Percentiles rank a stretch among this genome's conserved stretches.
These are phyloP conservation scores for Sphaerobolus stellatus DNA, from an alignment of 1,284 basidiomycete genomes.

Conservation along the genomic window DNA sequence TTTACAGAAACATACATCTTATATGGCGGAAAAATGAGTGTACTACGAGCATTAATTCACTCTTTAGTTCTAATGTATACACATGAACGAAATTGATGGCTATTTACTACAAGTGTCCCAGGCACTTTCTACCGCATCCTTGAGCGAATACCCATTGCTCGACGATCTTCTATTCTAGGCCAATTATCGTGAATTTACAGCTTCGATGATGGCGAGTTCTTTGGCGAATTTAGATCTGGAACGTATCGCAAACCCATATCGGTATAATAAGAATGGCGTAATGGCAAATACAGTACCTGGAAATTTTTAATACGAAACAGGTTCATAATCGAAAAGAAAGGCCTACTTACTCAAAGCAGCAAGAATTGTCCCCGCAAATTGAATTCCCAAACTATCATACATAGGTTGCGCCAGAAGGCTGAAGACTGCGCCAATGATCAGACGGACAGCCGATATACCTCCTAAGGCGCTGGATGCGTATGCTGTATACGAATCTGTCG, in stretches of 20 bases:
- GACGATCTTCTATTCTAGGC: neutral
- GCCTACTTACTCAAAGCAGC: conserved; percentile 4
- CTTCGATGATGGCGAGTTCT: conserved; percentile 1
- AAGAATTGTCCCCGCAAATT: conserved; percentile 5
- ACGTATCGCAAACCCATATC: conserved; percentile 52
- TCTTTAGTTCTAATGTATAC: too few relatives aligned
- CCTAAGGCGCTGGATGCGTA: conserved; percentile 9
- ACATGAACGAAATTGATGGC: too few relatives aligned
- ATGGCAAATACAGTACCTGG: conserved; percentile 38
- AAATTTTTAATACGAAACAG: neutral
- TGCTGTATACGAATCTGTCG: conserved; percentile 7
- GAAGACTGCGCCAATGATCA: conserved; percentile 3
- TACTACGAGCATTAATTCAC: too few relatives aligned
- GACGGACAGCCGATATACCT: conserved; percentile 4
- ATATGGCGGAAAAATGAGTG: too few relatives aligned
- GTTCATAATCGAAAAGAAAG: neutral
- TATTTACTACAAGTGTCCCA: too few relatives aligned
- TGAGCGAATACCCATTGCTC: neutral
- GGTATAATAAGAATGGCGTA: conserved; percentile 61
- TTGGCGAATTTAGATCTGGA: conserved; percentile 32
- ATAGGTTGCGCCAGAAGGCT: conserved; percentile 7
- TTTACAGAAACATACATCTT: too few relatives aligned
- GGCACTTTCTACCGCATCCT: too few relatives aligned
- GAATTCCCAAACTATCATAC: conserved; percentile 7
- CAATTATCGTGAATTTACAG: too few relatives aligned